A percentile compares a stretch with the other conserved stretches of the same genome.
These are phyloP conservation scores for Penicillium steckii DNA, from an alignment of 495 filamentous ascomycete species.

Conservation along the genomic window DNA sequence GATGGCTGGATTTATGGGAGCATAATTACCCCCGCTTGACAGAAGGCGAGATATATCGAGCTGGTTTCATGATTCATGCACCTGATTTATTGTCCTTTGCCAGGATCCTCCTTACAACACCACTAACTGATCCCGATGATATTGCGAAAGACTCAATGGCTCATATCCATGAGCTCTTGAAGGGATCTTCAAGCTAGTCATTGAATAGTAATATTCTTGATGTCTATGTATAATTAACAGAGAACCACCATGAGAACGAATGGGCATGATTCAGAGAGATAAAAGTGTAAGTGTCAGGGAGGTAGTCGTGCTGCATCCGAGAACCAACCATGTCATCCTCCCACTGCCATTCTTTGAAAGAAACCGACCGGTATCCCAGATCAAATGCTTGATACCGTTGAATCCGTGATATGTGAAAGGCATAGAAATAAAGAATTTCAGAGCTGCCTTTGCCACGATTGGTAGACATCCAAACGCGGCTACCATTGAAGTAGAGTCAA, in stretches of 20 bases:
- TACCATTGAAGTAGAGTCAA: slow-evolving; percentile 66
- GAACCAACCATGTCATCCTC: slow-evolving; percentile 10
- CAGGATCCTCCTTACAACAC: slow-evolving; percentile 6
- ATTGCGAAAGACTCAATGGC: slow-evolving; percentile 15
- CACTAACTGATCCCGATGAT: slow-evolving; percentile 8
- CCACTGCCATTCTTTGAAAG: slow-evolving; percentile 8
- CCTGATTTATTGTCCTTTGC: slow-evolving; percentile 15
- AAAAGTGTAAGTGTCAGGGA: slow-evolving; percentile 6
- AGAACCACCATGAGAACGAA: background rate
- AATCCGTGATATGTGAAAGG: slow-evolving; percentile 16
- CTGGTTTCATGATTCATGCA: slow-evolving; percentile 16
- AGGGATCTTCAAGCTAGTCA: background rate
- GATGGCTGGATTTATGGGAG: slow-evolving; percentile 14
- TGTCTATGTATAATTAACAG: too few relatives aligned
- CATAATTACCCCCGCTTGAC: slow-evolving; percentile 1
- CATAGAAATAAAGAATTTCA: slow-evolving; percentile 53
- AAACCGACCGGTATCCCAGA: slow-evolving; percentile 11
- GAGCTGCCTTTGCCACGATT: slow-evolving; percentile 51
- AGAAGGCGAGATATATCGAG: slow-evolving; percentile 11
- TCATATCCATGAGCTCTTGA: slow-evolving; percentile 13
- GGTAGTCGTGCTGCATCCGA: slow-evolving; percentile 7
- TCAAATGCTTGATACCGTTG: slow-evolving; percentile 16
- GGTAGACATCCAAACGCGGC: slow-evolving; percentile 66
- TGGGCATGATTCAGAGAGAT: background rate
- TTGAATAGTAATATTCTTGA: too few relatives aligned